These are phyloP conservation scores for Puccinia polysora DNA, from an alignment of 1,284 basidiomycete species.

Conservation along the genomic window DNA sequence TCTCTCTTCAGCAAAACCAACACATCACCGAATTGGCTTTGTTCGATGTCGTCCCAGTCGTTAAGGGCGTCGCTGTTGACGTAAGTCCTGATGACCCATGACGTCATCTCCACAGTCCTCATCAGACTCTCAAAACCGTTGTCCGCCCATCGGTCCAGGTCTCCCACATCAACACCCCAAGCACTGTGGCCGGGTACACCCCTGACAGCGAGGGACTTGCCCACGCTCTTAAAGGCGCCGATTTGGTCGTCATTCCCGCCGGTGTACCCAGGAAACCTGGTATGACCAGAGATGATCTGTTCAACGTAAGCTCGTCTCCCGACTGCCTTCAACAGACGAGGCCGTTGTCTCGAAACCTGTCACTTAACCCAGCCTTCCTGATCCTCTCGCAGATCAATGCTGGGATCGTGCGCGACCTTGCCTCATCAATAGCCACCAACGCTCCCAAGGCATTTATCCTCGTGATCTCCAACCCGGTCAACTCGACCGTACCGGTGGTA, in stretches of 20 bases:
- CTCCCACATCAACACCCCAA: conserved; percentile 78
- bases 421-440: conserved; percentile 76
- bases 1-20: conserved; percentile 44
- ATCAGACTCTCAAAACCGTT: conserved; percentile 66
- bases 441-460: conserved; percentile 84
- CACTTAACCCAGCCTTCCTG: background rate
- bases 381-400: conserved; percentile 72
- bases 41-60: conserved; percentile 44
- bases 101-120: conserved; percentile 59
- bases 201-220: conserved; percentile 72
- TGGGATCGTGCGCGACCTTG: conserved; percentile 93
- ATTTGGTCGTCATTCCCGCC: conserved; percentile 94
- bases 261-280: conserved; percentile 60
- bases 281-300: conserved; percentile 97
- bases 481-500: conserved; percentile 90
- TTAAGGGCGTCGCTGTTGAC: conserved; percentile 45
- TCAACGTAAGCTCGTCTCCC: conserved; percentile 65
- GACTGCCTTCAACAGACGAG: background rate
- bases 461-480: conserved; percentile 87
- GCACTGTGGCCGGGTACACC: conserved; percentile 74
- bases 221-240: conserved; percentile 73
- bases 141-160: conserved; percentile 39
- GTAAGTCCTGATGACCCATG: conserved; percentile 11
- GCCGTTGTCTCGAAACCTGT: background rate
- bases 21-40: conserved; percentile 44